phyloP scores from a whole-genome alignment of 192 early-diverging fungal genomes.

The Coemansia sp. region DNA sequence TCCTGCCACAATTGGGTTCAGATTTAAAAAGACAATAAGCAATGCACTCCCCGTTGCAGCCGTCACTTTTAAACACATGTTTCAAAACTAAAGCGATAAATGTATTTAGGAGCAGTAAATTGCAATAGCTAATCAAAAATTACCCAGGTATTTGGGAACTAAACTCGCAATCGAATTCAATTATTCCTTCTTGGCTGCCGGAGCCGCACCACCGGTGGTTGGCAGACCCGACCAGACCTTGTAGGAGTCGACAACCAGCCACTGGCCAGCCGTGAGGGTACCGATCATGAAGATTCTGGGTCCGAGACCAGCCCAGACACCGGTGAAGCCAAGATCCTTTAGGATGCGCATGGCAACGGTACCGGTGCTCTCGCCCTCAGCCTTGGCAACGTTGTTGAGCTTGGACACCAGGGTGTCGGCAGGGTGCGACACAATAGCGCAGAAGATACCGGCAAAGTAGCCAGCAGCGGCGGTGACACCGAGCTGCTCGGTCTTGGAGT shows the following conservation, averaged over 20 bases:
- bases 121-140: background rate
- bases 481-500: constrained; percentile 71
- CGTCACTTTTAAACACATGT: too few species aligned
- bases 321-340: constrained; percentile 65
- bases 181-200: constrained; percentile 54
- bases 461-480: constrained; percentile 81
- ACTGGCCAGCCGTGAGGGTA: constrained; percentile 84
- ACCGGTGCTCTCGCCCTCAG: constrained; percentile 59
- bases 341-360: constrained; percentile 51
- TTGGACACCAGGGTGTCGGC: constrained; percentile 81
- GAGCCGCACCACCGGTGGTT: constrained; percentile 61
- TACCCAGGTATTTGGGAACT: background rate
- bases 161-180: background rate
- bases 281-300: constrained; percentile 92
- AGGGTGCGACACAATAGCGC: constrained; percentile 88
- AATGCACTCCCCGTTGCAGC: too few species aligned
- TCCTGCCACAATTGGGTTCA: too few species aligned
- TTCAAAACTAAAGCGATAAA: too few species aligned
- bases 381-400: constrained; percentile 63
- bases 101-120: too few species aligned
- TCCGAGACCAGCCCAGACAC: constrained; percentile 77
- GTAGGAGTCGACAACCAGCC: constrained; percentile 82
- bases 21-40: too few species aligned
- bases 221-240: constrained; percentile 71
- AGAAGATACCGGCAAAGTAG: constrained; percentile 85